Conservation (phyloP, 805 yeast genomes). For the Starmerella sp. region DNA sequence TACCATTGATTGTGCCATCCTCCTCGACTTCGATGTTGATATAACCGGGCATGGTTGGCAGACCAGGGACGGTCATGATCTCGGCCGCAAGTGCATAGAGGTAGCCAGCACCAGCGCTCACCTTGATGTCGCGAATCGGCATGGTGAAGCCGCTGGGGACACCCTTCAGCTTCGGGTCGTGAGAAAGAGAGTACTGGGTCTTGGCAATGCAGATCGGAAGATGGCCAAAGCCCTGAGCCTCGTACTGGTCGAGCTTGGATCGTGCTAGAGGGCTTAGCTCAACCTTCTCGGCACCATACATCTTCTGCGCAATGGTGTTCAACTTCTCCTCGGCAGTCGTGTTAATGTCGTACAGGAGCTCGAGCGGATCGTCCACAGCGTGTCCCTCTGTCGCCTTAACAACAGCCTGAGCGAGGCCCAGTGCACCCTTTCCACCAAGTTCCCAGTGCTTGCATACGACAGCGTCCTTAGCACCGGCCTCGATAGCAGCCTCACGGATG, state of each 20-base stretch:
- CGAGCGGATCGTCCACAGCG: conserved; percentile 32
- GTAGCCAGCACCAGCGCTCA: conserved; percentile 94
- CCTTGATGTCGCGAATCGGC: conserved; percentile 89
- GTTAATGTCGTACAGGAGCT: conserved; percentile 59
- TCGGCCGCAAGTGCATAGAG: conserved; percentile 93
- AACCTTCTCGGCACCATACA: conserved; percentile 87
- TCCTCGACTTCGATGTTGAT: conserved; percentile 90
- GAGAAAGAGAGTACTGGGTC: conserved; percentile 93
- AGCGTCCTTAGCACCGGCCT: conserved; percentile 88
- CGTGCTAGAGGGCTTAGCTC: conserved; percentile 76
- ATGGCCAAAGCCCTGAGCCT: conserved; percentile 76
- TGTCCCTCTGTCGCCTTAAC: conserved; percentile 50
- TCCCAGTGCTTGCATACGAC: conserved; percentile 91
- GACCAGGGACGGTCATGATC: conserved; percentile 93
- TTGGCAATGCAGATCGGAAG: conserved; percentile 95
- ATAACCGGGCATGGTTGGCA: conserved; percentile 91
- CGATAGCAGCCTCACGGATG: conserved; percentile 64
- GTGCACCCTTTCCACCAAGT: conserved; percentile 85
- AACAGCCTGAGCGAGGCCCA: conserved; percentile 72
- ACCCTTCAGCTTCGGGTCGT: conserved; percentile 86
- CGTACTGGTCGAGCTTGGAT: conserved; percentile 69
- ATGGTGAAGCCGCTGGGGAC: conserved; percentile 89
- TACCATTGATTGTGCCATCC: conserved; percentile 90
- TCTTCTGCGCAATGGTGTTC: conserved; percentile 63
- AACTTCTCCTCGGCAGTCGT: conserved; percentile 68